Conservation (phyloP, 371 early-diverging fungal genomes). For the Lichtheimia ramosa region DNA sequence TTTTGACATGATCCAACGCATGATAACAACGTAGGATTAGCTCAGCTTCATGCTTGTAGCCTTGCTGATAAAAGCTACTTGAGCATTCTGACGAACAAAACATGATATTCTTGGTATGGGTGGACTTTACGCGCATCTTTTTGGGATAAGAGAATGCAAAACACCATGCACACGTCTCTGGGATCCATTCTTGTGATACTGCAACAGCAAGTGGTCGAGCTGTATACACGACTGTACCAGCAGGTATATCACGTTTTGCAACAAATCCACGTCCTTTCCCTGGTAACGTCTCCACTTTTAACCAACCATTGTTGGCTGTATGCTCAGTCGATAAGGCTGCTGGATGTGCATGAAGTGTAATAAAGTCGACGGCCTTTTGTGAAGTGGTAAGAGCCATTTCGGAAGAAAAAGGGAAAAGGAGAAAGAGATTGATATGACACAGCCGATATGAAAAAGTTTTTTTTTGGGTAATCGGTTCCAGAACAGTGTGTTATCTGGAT, state of each 20-base stretch:
- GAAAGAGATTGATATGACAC: not conserved
- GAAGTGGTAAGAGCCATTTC: no score
- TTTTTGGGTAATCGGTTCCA: no score
- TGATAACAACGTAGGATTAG: constrained; percentile 3
- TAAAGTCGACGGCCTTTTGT: no score
- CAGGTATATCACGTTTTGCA: constrained; percentile 23
- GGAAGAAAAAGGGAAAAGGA: constrained; percentile 3
- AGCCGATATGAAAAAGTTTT: no score
- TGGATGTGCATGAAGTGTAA: constrained; percentile 2
- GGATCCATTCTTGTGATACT: constrained; percentile 41
- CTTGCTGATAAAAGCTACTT: constrained; percentile 3
- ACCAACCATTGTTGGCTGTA: constrained; percentile 1
- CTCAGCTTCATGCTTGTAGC: constrained; percentile 12
- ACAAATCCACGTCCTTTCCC: constrained; percentile 39
- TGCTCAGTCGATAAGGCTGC: constrained; percentile 2
- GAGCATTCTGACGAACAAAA: constrained; percentile 40
- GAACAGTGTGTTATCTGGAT: no score
- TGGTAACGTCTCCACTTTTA: constrained; percentile 15
- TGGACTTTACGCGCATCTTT: constrained; percentile 25
- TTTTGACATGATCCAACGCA: constrained; percentile 5
- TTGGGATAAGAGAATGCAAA: constrained; percentile 41
- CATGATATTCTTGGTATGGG: constrained; percentile 10
- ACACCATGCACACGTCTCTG: constrained; percentile 43
- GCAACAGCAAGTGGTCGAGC: constrained; percentile 32
- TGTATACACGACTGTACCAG: constrained; percentile 25